These are phyloP conservation scores for Cryphonectria nitschkei DNA, from an alignment of 2,329 filamentous ascomycete species.

Conservation along the genomic window DNA sequence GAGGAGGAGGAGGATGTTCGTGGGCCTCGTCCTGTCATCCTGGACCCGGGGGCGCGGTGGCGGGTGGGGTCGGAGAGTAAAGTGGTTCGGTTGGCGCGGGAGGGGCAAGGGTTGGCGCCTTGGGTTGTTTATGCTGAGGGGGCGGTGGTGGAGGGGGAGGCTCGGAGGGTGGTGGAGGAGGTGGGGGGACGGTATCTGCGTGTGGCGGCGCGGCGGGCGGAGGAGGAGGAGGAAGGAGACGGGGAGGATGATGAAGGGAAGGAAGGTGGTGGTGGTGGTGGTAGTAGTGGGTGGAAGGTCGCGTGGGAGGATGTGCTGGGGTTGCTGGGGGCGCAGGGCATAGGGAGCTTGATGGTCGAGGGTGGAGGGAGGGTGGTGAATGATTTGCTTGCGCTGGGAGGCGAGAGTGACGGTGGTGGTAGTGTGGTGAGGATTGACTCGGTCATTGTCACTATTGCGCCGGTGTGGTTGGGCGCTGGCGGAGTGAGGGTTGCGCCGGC, in stretches of 20 bases:
- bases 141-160: conserved; percentile 47
- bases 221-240: conserved; percentile 34
- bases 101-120: conserved; percentile 71
- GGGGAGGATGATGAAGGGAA: too few species aligned
- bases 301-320: conserved; percentile 68
- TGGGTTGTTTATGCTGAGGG: conserved; percentile 65
- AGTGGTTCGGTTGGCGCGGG: conserved; percentile 66
- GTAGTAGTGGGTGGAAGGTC: conserved; percentile 47
- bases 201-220: conserved; percentile 45
- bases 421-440: conserved; percentile 59
- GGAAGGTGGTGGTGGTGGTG: conserved; percentile 30
- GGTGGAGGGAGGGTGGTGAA: conserved; percentile 85
- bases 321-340: conserved; percentile 59
- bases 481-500: conserved; percentile 79
- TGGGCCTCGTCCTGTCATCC: conserved; percentile 73
- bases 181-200: conserved; percentile 58
- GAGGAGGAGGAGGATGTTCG: conserved; percentile 38
- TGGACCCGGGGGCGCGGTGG: conserved; percentile 83
- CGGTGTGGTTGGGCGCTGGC: conserved; percentile 83
- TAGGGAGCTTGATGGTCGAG: conserved; percentile 88
- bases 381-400: conserved; percentile 65
- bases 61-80: conserved; percentile 61
- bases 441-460: conserved; percentile 87
- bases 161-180: conserved; percentile 46
- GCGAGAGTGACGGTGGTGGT: conserved; percentile 44